A percentile compares a stretch with the other conserved stretches of the same genome.
Conservation (phyloP, 768 basidiomycete species). For the Xerocomus brunneocitrinus region DNA sequence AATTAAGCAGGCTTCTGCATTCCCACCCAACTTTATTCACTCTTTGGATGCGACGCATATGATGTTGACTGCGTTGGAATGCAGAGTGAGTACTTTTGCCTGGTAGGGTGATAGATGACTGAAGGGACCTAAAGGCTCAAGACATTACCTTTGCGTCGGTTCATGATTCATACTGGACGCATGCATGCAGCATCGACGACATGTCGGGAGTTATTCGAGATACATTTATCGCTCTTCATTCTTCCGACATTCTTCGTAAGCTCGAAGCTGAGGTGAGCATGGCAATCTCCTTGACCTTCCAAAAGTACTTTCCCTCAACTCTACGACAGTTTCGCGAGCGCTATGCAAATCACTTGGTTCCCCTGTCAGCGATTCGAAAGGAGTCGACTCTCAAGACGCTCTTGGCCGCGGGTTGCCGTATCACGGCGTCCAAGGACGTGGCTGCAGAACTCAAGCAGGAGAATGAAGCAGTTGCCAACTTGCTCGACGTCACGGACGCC, state of each 20-base stretch:
- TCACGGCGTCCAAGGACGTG: conserved; percentile 40
- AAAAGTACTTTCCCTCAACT: too few relatives aligned
- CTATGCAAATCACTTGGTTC: conserved; percentile 69
- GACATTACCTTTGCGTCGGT: conserved; percentile 88
- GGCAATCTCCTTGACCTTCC: background rate
- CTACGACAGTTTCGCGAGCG: conserved; percentile 62
- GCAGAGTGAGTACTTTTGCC: conserved; percentile 49
- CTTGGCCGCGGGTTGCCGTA: conserved; percentile 39
- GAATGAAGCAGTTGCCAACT: conserved; percentile 23
- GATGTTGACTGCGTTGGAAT: conserved; percentile 93
- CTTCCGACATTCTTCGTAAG: conserved; percentile 72
- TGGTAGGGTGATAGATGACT: background rate
- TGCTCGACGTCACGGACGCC: conserved; percentile 39
- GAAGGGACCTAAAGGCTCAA: conserved; percentile 45
- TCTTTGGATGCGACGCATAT: conserved; percentile 98
- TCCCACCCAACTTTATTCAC: conserved; percentile 99
- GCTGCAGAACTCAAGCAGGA: conserved; percentile 25
- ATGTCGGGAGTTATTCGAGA: conserved; percentile 91
- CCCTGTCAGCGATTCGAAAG: conserved; percentile 45
- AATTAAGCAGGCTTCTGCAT: conserved; percentile 88
- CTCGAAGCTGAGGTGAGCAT: conserved; percentile 66
- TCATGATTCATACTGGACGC: conserved; percentile 99
- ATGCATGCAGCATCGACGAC: conserved; percentile 77
- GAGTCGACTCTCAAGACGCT: conserved; percentile 39
- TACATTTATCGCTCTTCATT: conserved; percentile 90